These are phyloP conservation scores for Fusarium newnesense DNA, from an alignment of 2,329 filamentous ascomycete genomes.

Conservation along the genomic window DNA sequence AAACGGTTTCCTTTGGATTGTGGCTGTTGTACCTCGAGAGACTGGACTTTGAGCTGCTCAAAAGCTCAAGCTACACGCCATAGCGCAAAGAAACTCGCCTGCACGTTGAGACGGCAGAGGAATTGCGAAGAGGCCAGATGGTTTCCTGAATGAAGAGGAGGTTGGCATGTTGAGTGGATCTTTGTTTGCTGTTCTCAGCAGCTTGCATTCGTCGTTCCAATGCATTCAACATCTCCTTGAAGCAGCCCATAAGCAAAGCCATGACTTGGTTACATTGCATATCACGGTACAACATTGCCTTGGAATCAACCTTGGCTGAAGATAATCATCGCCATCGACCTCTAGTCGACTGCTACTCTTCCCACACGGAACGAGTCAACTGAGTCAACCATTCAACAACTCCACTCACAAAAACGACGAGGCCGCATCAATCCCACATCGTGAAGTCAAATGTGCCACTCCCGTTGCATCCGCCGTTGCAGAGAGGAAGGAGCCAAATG, in stretches of 20 bases:
- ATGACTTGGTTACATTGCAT: neutral
- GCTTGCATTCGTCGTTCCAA: neutral
- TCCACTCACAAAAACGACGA: slow-evolving; percentile 27
- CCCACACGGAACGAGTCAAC: neutral
- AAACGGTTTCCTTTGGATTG: neutral
- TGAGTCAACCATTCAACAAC: neutral
- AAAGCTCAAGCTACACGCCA: neutral
- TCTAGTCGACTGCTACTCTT: neutral
- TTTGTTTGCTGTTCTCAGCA: neutral
- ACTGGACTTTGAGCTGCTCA: neutral
- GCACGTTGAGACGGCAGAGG: neutral
- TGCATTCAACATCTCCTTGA: neutral
- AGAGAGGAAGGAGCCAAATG: slow-evolving; percentile 7
- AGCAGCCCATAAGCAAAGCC: neutral
- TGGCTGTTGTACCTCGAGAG: neutral
- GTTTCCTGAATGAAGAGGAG: neutral
- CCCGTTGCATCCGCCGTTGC: slow-evolving; percentile 27
- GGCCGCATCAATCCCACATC: slow-evolving; percentile 21
- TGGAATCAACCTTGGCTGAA: slow-evolving; percentile 15
- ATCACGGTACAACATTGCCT: neutral
- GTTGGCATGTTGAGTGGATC: neutral
- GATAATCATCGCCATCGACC: neutral
- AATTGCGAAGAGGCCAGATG: neutral
- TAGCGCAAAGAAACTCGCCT: neutral
- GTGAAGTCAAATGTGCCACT: slow-evolving; percentile 31